Evolutionary conservation across 2,329 filamentous ascomycete species (phyloP), one percentile per base, ranked within the genome.

Genomic region (Catunica adiposa): DNA sequence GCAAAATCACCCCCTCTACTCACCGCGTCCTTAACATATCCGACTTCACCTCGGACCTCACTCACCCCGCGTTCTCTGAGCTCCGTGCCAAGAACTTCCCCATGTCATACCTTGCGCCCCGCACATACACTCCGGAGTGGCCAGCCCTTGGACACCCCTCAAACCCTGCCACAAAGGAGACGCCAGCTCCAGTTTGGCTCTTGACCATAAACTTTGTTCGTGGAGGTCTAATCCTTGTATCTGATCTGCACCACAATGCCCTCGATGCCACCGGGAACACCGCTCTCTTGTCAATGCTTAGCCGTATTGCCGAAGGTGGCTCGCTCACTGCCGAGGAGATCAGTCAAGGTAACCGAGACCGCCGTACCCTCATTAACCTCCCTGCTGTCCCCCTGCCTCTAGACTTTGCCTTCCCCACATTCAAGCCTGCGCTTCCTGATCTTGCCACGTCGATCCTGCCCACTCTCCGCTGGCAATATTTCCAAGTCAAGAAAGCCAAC

Each of bases 41-140:
- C n/a, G 53, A 54, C 26, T 48, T 31, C 25, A 37, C 53, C 9
- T 15, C n/a, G 6, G 53, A 54, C n/a, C 38, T 17, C 8, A 54
- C 8, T 14, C 42, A 54, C 26, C 53, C 29, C 9, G 17, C 53
- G 20, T 47, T 47, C 9, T 25, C 25, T 22, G 15, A 34, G 5
- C 42, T 54, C 25, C 17, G 20, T 11, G 11, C 40, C 6, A 29
- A 47, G 29, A 34, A 29, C 9, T 54, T 54, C 42, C 42, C 53
- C 3, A 54, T 54, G 53, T 23, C 23, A 6, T 26, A 29, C n/a
- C 6, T 54, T 29, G 11, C n/a, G 8, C n/a, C 15, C 2, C 26
- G 20, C 5, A 23, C 25, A n/a, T 54, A 54, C 17, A 17, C 40
- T 14, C 17, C 26, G 15, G 11, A 20, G 22, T 48, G 25, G 22